Conservation (phyloP, 441 rosid genomes). For the Pelargonium australe region DNA sequence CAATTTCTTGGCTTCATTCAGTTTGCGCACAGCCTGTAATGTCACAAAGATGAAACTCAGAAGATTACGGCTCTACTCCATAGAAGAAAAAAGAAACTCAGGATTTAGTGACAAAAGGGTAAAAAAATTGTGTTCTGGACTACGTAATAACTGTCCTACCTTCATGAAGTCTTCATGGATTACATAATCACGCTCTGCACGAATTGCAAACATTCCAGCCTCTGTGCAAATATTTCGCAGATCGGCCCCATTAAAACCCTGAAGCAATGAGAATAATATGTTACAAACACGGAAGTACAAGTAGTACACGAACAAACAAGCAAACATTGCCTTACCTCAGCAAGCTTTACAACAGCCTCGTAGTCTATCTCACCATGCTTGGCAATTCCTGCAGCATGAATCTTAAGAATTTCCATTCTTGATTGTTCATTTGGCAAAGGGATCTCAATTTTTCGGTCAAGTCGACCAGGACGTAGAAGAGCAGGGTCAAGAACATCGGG, state of each 20-base stretch:
- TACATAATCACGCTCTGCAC: conserved; percentile 91
- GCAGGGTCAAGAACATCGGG: conserved; percentile 91
- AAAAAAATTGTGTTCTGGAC: too few species aligned
- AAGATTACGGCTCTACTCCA: neutral
- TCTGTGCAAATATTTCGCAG: conserved; percentile 93
- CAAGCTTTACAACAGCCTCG: conserved; percentile 92
- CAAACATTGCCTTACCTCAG: conserved; percentile 54
- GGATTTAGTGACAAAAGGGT: too few species aligned
- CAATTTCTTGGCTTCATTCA: conserved; percentile 63
- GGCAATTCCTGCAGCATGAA: conserved; percentile 91
- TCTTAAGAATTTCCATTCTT: conserved; percentile 93
- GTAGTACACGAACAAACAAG: neutral
- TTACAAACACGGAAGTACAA: neutral
- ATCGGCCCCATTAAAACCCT: conserved; percentile 98
- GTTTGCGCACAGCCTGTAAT: conserved; percentile 67
- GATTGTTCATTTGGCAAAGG: conserved; percentile 96
- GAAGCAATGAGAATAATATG: conserved; percentile 15
- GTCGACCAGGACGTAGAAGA: conserved; percentile 74
- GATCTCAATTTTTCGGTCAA: conserved; percentile 79
- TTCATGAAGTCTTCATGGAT: conserved; percentile 99
- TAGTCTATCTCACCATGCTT: conserved; percentile 94
- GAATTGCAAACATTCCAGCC: conserved; percentile 96
- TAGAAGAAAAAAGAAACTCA: neutral
- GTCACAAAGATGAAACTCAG: neutral
- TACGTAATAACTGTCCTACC: conserved; percentile 30